Base-by-base conservation (phyloP, 2,329 filamentous ascomycete genomes). In the Claviceps pusilla region DNA sequence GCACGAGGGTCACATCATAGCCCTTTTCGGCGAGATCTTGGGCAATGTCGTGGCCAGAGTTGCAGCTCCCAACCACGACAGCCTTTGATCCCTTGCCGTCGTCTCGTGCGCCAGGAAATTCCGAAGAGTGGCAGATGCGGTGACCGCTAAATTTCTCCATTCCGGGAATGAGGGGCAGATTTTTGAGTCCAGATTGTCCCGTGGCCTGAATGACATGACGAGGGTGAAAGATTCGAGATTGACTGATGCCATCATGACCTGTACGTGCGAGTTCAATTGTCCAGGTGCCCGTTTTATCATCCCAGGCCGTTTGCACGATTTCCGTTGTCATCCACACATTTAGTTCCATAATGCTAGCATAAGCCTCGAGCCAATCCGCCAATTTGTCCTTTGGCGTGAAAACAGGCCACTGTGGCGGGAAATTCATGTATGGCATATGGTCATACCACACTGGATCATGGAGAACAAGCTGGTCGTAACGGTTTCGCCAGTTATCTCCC, bases 361-460 rank as follows among this genome's bases (percentile, higher is more conserved):
- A 87, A 0, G 76, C 69, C 58, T 86, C 82, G 57, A 87, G 81
- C 68, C 80, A 87, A 47, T 85, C 80, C 1, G 74, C 84, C 0
- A 86, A 69, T 62, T 87, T 87, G 64, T 87, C 83, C 62, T 86
- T 87, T 5, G 83, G 82, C 0, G 82, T 85, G 64, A 84, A 87
- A 16, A 84, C 69, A 3, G 83, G 83, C 83, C 83, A 87, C 52
- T 75, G 74, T 0, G 73, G 62, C 0, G 83, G 84, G 62, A 86
- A 87, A 0, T 70, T 68, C 4, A 87, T 59, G 63, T 84, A 87
- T 0, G 83, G 79, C 69, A 85, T 69, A 60, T 81, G 77, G 53
- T 78, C 75, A 55, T 74, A 78, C 71, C 73, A 82, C 2, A 86
- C 78, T 0, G 82, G 81, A 59, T 86, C 83, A 59, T 87, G 83